Evolutionary conservation across 306 rosid genomes (phyloP).

Genomic region (Herpetospermum pedunculosum): DNA sequence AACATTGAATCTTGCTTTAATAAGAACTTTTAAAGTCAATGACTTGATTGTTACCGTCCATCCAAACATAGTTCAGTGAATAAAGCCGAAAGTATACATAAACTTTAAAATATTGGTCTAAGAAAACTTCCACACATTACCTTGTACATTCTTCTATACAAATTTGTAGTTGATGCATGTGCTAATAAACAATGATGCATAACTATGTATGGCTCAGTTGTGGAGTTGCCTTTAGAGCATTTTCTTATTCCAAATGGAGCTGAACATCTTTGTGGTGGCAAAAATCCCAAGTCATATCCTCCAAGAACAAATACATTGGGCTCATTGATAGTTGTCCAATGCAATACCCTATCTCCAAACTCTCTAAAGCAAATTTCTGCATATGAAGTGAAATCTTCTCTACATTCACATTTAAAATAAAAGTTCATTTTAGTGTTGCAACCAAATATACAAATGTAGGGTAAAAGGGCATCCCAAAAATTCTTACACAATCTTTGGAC

Average conservation of each 20-base stretch:
- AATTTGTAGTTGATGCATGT: constrained; percentile 41
- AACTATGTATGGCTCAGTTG: constrained; percentile 46
- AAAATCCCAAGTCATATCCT: constrained; percentile 32
- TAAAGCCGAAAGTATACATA: too few relatives aligned
- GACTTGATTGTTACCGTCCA: too few relatives aligned
- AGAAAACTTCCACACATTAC: constrained; percentile 1
- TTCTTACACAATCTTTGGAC: constrained; percentile 31
- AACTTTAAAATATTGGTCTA: not conserved
- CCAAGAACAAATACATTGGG: constrained; percentile 27
- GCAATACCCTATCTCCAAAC: constrained; percentile 52
- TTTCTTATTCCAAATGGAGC: constrained; percentile 26
- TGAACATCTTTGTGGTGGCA: constrained; percentile 54
- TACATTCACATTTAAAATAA: constrained; percentile 14
- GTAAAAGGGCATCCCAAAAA: not conserved
- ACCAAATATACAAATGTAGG: too few relatives aligned
- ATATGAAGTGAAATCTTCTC: constrained; percentile 51
- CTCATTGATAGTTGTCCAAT: constrained; percentile 57
- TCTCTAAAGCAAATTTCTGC: constrained; percentile 62
- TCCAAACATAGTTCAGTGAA: too few relatives aligned
- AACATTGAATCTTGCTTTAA: too few relatives aligned
- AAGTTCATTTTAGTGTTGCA: too few relatives aligned
- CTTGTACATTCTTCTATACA: constrained; percentile 33
- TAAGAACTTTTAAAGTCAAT: too few relatives aligned
- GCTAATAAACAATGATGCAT: constrained; percentile 28
- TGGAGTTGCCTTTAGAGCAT: constrained; percentile 39